Percentiles rank a stretch among this genome's conserved stretches.
phyloP scores from a whole-genome alignment of 108 stramenopile species.

The Cyclotella kingstonii region DNA sequence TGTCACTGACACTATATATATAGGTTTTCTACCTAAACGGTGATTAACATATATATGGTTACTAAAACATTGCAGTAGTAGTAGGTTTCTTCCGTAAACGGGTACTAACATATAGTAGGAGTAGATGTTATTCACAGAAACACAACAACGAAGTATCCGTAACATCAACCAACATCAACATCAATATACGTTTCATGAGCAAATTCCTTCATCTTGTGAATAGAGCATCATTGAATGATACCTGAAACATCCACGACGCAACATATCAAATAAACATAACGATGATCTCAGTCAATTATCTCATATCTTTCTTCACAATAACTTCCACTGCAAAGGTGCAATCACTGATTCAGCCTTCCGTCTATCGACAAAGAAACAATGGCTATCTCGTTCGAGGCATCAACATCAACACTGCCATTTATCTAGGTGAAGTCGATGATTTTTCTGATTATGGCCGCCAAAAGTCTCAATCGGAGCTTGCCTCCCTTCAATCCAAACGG shows the following conservation, averaged over 20 bases:
- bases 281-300: conserved; percentile 1
- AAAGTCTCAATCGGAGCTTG: conserved; percentile 24
- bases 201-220: no score
- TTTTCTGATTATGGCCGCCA: conserved; percentile 15
- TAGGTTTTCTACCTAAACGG: no score
- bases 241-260: no score
- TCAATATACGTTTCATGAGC: no score
- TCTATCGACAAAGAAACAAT: not conserved
- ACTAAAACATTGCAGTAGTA: no score
- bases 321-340: conserved; percentile 8
- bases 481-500: conserved; percentile 26
- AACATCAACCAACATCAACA: not conserved
- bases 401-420: conserved; percentile 9
- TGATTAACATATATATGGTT: no score
- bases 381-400: not conserved
- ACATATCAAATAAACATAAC: not conserved
- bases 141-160: not conserved
- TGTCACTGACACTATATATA: no score
- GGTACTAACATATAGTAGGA: no score
- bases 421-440: conserved; percentile 20
- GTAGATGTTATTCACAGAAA: no score
- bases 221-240: no score
- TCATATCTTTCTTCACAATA: conserved; percentile 12
- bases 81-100: no score
- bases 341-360: not conserved